Conservation (phyloP, 148 eudicot species). For the Persicaria tinctoria region DNA sequence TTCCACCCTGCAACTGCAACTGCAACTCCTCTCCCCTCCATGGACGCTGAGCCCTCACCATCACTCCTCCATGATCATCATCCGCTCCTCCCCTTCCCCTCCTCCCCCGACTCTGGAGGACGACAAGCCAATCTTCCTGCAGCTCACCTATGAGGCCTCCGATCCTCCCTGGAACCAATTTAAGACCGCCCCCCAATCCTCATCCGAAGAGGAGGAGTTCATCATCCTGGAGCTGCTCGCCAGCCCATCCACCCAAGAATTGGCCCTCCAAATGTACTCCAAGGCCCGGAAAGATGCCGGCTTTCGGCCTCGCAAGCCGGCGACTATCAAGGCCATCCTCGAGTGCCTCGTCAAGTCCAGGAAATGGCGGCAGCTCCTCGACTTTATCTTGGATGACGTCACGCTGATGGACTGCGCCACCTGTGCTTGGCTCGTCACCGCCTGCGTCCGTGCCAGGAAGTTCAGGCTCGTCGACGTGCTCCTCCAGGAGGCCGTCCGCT, state of each 20-base stretch:
- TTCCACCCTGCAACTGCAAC: slow-evolving; percentile 6
- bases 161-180: background rate
- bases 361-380: slow-evolving; percentile 41
- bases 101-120: slow-evolving; percentile 18
- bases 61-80: slow-evolving; percentile 9
- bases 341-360: slow-evolving; percentile 45
- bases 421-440: slow-evolving; percentile 45
- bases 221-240: slow-evolving; percentile 17
- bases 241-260: slow-evolving; percentile 36
- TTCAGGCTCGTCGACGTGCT: slow-evolving; percentile 44
- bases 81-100: slow-evolving; percentile 22
- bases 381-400: slow-evolving; percentile 39
- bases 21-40: slow-evolving; percentile 21
- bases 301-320: slow-evolving; percentile 40
- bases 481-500: slow-evolving; percentile 18
- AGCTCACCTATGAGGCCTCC: background rate
- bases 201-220: slow-evolving; percentile 10
- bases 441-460: slow-evolving; percentile 56
- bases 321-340: slow-evolving; percentile 32
- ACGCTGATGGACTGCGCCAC: slow-evolving; percentile 25
- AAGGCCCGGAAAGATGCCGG: slow-evolving; percentile 36
- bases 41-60: slow-evolving; percentile 12
- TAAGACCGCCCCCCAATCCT: background rate
- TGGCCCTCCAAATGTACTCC: slow-evolving; percentile 46
- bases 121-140: background rate